These are phyloP conservation scores for Globisporangium viniferum DNA, from an alignment of 352 stramenopile genomes.

Conservation along the genomic window DNA sequence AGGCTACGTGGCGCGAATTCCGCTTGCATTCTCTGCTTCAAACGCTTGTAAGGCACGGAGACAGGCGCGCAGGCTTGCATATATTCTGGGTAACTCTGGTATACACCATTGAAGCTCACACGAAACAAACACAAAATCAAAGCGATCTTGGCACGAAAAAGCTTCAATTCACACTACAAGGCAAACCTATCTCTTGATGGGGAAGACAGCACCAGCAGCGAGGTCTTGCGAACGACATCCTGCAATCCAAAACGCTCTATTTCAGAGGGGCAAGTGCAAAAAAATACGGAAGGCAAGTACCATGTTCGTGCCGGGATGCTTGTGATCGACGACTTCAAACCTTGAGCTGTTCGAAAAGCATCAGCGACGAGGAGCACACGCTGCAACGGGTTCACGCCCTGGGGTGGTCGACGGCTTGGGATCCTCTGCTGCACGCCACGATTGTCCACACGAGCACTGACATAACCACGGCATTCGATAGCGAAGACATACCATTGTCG, in stretches of 20 bases:
- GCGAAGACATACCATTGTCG: conserved; percentile 1
- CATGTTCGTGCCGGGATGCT: background rate
- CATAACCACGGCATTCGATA: background rate
- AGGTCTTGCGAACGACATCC: background rate
- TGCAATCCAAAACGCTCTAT: conserved; percentile 1
- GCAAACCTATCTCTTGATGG: conserved; percentile 6
- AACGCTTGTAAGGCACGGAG: background rate
- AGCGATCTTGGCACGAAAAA: background rate
- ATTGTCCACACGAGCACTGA: background rate
- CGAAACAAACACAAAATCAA: conserved; percentile 9
- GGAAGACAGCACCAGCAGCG: background rate
- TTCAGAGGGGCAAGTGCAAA: background rate
- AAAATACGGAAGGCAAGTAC: conserved; percentile 1
- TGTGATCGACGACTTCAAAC: background rate
- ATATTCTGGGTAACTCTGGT: background rate
- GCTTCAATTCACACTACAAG: background rate
- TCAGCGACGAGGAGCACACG: background rate
- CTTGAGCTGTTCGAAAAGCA: background rate
- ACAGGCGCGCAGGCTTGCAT: background rate
- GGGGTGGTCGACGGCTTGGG: background rate
- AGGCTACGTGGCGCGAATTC: background rate
- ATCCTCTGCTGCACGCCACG: background rate
- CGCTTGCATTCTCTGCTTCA: background rate
- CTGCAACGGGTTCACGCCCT: background rate
- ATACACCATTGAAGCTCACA: conserved; percentile 8